Evolutionary conservation across 2,329 filamentous ascomycete species (phyloP).

Genomic region (Claviceps sp.): DNA sequence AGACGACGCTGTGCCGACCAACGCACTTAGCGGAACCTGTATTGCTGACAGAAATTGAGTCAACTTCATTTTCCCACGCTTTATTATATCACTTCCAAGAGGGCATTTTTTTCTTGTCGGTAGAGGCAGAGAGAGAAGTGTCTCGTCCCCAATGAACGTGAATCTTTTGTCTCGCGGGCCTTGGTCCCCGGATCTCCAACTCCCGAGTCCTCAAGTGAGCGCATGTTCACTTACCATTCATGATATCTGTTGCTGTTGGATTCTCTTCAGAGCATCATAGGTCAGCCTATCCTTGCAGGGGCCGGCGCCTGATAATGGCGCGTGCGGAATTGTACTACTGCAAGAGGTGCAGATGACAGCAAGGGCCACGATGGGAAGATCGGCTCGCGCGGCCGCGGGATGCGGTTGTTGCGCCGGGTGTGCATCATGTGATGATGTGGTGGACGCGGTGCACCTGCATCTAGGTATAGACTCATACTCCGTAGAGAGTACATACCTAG

Average conservation of each 20-base stretch:
- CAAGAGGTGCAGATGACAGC: not conserved
- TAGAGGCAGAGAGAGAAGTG: not conserved
- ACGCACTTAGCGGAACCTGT: conserved; percentile 2
- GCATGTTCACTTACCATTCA: too few species aligned
- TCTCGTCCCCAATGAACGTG: too few species aligned
- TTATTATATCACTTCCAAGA: too few species aligned
- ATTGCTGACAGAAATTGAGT: not conserved
- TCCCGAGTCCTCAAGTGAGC: too few species aligned
- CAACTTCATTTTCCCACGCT: not conserved
- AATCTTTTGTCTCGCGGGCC: too few species aligned
- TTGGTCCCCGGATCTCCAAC: too few species aligned
- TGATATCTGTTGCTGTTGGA: too few species aligned
- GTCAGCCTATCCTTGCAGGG: too few species aligned
- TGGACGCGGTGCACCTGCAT: not conserved
- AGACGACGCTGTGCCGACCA: not conserved
- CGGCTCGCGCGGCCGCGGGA: not conserved
- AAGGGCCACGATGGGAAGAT: not conserved
- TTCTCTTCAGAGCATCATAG: too few species aligned
- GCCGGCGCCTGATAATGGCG: too few species aligned
- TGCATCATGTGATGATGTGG: not conserved
- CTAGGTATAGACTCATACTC: too few species aligned
- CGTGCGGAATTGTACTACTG: not conserved
- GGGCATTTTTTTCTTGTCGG: not conserved
- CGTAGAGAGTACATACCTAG: not conserved
- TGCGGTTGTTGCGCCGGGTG: not conserved